Conservation (phyloP, 208 protist species). For the Herpetomonas samuelpessoai region DNA sequence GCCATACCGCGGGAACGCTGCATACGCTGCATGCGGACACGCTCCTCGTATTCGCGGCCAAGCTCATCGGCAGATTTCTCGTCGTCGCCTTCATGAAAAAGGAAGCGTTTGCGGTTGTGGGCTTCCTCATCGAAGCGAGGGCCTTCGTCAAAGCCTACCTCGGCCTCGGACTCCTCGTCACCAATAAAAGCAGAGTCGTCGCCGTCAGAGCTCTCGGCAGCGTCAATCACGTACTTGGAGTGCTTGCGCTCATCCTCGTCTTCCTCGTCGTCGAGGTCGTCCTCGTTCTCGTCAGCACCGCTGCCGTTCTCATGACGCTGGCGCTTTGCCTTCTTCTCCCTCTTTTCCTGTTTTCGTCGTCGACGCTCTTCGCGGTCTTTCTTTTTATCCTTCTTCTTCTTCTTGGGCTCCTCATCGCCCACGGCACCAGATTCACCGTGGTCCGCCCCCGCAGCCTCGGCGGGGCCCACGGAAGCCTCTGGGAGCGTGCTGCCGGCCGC, state of each 20-base stretch:
- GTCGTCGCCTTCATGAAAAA: constrained; percentile 73
- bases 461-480: background rate
- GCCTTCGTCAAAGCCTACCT: constrained; percentile 8
- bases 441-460: background rate
- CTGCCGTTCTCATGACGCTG: constrained; percentile 8
- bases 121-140: constrained; percentile 17
- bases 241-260: constrained; percentile 21
- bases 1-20: constrained; percentile 14
- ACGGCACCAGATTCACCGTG: background rate
- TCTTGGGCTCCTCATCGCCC: constrained; percentile 15
- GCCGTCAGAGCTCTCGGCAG: constrained; percentile 31
- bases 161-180: constrained; percentile 5
- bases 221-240: constrained; percentile 47
- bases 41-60: constrained; percentile 77
- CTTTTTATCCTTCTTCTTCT: constrained; percentile 28
- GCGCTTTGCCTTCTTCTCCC: constrained; percentile 5
- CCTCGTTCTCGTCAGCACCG: constrained; percentile 19
- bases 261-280: constrained; percentile 23
- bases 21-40: constrained; percentile 9
- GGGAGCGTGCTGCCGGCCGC: constrained; percentile 8
- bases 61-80: constrained; percentile 70
- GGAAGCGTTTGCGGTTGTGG: constrained; percentile 24
- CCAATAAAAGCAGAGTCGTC: constrained; percentile 16
- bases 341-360: too few relatives aligned
- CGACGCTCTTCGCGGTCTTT: constrained; percentile 9